Conservation (phyloP, 1,284 basidiomycete species). For the Ganoderma resinaceum region DNA sequence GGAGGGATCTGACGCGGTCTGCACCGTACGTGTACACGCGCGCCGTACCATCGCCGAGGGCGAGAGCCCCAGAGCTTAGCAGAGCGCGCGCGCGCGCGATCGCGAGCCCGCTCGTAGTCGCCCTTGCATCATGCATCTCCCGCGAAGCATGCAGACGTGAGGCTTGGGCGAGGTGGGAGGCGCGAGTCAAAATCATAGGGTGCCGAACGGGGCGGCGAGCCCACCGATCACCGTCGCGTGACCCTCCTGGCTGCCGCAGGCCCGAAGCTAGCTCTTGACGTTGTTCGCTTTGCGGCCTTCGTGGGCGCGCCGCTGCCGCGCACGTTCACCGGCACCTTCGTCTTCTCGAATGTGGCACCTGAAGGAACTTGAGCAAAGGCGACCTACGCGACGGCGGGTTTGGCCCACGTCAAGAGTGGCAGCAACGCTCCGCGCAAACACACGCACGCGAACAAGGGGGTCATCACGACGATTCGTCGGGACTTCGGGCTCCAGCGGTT, state of each 20-base stretch:
- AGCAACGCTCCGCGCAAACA: not conserved
- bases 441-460: not conserved
- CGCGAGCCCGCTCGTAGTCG: not conserved
- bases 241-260: not conserved
- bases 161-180: not conserved
- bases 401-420: not conserved
- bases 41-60: not conserved
- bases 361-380: not conserved
- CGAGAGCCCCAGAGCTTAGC: not conserved
- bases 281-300: not conserved
- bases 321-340: not conserved
- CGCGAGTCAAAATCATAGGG: not conserved
- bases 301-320: not conserved
- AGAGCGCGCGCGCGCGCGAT: not conserved
- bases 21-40: not conserved
- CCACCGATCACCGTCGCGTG: not conserved
- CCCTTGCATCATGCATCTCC: not conserved
- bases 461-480: not conserved
- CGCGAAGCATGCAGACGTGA: not conserved
- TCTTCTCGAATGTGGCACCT: not conserved
- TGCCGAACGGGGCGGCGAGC: not conserved
- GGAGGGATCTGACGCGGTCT: not conserved
- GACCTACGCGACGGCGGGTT: not conserved
- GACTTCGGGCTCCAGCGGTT: too few relatives aligned
- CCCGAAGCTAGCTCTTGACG: not conserved